Percentiles rank a stretch among this genome's conserved stretches.
phyloP scores from a whole-genome alignment of 139 green algal genomes.

The Pleodorina starrii region DNA sequence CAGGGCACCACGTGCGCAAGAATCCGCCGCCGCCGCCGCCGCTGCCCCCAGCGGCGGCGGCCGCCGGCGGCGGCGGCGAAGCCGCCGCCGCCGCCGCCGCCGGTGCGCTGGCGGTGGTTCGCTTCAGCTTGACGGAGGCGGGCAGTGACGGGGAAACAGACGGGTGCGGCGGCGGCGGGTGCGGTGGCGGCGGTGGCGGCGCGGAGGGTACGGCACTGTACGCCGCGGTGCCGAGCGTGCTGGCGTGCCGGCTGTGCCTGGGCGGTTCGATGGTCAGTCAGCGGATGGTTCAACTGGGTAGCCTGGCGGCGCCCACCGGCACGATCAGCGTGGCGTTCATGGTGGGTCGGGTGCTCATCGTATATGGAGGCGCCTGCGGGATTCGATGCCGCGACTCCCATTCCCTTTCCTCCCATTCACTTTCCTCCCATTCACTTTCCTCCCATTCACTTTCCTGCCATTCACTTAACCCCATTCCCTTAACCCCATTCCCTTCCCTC shows the following conservation, averaged over 20 bases:
- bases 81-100: not conserved
- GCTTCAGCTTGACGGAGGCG: no score
- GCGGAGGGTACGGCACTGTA: constrained; percentile 27
- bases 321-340: constrained; percentile 12
- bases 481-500: not conserved
- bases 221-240: constrained; percentile 4
- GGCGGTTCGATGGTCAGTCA: not conserved
- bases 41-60: not conserved
- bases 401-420: no score
- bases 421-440: no score
- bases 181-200: constrained; percentile 1
- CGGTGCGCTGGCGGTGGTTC: no score
- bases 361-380: no score
- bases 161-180: not conserved
- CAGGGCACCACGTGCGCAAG: constrained; percentile 40
- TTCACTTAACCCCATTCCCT: no score
- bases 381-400: no score
- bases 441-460: no score
- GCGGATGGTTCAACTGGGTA: constrained; percentile 3
- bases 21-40: not conserved
- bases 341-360: no score
- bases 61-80: not conserved
- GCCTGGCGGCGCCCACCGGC: constrained; percentile 6
- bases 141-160: not conserved
- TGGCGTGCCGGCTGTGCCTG: constrained; percentile 23